phyloP scores from a whole-genome alignment of 345 rosid genomes.

The Kernera saxatilis region DNA sequence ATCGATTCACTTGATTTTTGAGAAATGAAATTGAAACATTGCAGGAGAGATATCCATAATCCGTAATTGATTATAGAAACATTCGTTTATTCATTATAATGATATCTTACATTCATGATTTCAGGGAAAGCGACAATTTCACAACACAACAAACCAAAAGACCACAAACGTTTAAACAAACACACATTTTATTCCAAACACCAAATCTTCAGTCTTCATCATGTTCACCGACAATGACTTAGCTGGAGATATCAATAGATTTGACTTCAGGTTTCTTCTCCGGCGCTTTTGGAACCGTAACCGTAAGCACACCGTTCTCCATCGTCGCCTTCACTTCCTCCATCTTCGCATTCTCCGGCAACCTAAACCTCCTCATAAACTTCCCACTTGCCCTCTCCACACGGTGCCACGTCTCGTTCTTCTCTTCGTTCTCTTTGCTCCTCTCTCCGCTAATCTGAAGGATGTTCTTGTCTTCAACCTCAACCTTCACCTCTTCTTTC shows the following conservation, averaged over 20 bases:
- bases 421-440: conserved; percentile 35
- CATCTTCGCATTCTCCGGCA: conserved; percentile 31
- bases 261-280: conserved; percentile 36
- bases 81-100: conserved; percentile 1
- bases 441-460: conserved; percentile 37
- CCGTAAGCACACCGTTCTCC: conserved; percentile 53
- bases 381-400: conserved; percentile 30
- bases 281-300: conserved; percentile 36
- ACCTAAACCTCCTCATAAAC: conserved; percentile 34
- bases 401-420: conserved; percentile 31
- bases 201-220: not conserved
- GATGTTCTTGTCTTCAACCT: conserved; percentile 35
- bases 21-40: not conserved
- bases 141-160: not conserved
- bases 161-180: not conserved
- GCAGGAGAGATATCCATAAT: too few species aligned
- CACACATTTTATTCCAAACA: not conserved
- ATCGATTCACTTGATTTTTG: not conserved
- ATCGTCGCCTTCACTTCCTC: conserved; percentile 44
- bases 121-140: not conserved
- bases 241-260: conserved; percentile 49
- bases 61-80: not conserved
- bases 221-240: not conserved
- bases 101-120: not conserved
- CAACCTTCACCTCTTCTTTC: conserved; percentile 41